A percentile compares a stretch with the other conserved stretches of the same genome.
Conservation (phyloP, 257 asterid genomes). For the Plantago elongata region DNA sequence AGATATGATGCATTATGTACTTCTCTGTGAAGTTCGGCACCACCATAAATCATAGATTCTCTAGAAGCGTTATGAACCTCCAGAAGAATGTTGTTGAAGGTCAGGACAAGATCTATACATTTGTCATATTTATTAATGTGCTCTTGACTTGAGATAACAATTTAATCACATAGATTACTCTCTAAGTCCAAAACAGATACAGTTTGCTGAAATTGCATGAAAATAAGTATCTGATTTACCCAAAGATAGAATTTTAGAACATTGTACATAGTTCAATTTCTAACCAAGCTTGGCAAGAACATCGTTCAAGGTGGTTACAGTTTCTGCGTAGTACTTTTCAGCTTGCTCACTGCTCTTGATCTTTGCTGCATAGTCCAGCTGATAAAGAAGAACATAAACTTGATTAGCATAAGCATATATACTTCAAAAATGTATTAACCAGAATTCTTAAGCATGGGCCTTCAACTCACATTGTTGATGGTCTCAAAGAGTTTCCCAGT, state of each 20-base stretch:
- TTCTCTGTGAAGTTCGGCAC: too few relatives aligned
- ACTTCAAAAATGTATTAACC: background rate
- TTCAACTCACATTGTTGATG: conserved; percentile 44
- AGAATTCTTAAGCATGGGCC: background rate
- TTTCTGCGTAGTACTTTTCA: conserved; percentile 73
- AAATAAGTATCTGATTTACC: conserved; percentile 22
- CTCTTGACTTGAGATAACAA: too few relatives aligned
- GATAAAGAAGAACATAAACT: conserved; percentile 11
- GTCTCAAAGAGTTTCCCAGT: conserved; percentile 55
- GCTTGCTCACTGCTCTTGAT: conserved; percentile 68
- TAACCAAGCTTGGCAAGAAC: conserved; percentile 79
- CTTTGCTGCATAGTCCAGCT: conserved; percentile 92
- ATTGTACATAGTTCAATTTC: conserved; percentile 25
- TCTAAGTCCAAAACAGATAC: background rate
- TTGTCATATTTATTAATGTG: too few relatives aligned
- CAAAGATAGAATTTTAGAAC: conserved; percentile 21
- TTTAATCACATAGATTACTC: too few relatives aligned
- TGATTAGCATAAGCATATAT: background rate
- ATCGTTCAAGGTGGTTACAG: conserved; percentile 58
- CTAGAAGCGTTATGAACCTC: too few relatives aligned
- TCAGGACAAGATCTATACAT: too few relatives aligned
- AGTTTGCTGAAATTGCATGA: conserved; percentile 16
- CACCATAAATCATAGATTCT: too few relatives aligned
- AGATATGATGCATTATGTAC: too few relatives aligned
- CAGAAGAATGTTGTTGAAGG: too few relatives aligned